phyloP scores from a whole-genome alignment of 345 rosid genomes.

The Salix udensis region DNA sequence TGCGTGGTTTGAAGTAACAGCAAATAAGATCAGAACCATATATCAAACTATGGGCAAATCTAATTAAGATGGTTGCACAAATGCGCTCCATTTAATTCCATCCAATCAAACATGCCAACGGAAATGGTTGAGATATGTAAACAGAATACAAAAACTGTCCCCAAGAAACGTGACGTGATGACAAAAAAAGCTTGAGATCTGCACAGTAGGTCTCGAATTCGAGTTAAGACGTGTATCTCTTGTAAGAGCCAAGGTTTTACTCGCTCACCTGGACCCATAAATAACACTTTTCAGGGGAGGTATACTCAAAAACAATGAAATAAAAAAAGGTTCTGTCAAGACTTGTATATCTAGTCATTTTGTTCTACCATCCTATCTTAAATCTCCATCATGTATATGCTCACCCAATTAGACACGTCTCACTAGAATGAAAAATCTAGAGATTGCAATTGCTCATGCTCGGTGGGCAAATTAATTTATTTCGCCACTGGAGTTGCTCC shows the following conservation, averaged over 20 bases:
- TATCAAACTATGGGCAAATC: not conserved
- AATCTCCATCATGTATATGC: not conserved
- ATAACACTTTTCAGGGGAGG: not conserved
- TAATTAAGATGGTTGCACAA: not conserved
- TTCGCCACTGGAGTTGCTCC: constrained; percentile 25
- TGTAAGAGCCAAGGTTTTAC: too few relatives aligned
- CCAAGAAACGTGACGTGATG: too few relatives aligned
- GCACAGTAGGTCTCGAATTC: too few relatives aligned
- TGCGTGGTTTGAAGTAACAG: not conserved
- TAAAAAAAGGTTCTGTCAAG: not conserved
- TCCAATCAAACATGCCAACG: not conserved
- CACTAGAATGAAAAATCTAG: constrained; percentile 1
- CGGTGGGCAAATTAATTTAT: constrained; percentile 20
- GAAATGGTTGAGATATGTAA: not conserved
- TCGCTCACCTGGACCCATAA: too few relatives aligned
- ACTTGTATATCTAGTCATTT: not conserved
- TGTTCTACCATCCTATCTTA: not conserved
- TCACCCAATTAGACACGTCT: not conserved
- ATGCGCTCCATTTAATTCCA: not conserved
- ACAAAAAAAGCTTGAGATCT: too few relatives aligned
- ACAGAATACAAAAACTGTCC: not conserved
- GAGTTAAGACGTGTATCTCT: too few relatives aligned
- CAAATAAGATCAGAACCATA: not conserved
- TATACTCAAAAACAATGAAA: not conserved
- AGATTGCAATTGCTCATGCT: constrained; percentile 10